A percentile compares a stretch with the other conserved stretches of the same genome.
Evolutionary conservation across 768 basidiomycete species (phyloP).

Genomic region (Lactarius trivialis): DNA sequence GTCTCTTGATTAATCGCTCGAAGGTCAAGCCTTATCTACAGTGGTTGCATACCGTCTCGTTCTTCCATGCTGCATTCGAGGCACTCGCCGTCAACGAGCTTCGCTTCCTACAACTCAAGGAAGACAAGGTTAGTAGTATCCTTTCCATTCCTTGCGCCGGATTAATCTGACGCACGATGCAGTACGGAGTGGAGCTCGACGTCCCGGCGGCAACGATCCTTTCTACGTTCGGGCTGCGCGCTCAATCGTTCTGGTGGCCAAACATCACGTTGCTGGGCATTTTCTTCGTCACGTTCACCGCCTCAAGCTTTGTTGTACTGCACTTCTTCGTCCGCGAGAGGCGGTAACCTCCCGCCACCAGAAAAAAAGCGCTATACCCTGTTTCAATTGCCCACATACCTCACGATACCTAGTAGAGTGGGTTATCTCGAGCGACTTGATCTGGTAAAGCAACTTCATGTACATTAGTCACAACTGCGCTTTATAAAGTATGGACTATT

Average conservation of each 20-base stretch:
- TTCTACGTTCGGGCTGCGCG: constrained; percentile 86
- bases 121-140: constrained; percentile 64
- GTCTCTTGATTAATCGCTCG: constrained; percentile 90
- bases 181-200: constrained; percentile 97
- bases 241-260: constrained; percentile 99
- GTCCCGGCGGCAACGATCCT: constrained; percentile 94
- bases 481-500: neutral
- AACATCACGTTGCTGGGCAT: constrained; percentile 81
- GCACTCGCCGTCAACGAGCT: constrained; percentile 97
- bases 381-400: neutral
- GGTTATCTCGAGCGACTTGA: neutral
- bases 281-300: constrained; percentile 77
- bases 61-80: constrained; percentile 99
- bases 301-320: constrained; percentile 68
- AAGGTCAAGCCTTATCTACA: constrained; percentile 63
- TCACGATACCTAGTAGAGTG: constrained; percentile 12
- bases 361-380: constrained; percentile 4
- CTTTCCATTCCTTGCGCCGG: neutral
- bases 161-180: constrained; percentile 5
- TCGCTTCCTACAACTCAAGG: constrained; percentile 86
- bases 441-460: neutral
- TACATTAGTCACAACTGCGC: constrained; percentile 4
- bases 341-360: constrained; percentile 29
- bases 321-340: constrained; percentile 88
- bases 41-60: constrained; percentile 88